Percentiles rank a stretch among this genome's conserved stretches.
Evolutionary conservation across 2,329 filamentous ascomycete genomes (phyloP).

Genomic region (Apiospora arundinis): DNA sequence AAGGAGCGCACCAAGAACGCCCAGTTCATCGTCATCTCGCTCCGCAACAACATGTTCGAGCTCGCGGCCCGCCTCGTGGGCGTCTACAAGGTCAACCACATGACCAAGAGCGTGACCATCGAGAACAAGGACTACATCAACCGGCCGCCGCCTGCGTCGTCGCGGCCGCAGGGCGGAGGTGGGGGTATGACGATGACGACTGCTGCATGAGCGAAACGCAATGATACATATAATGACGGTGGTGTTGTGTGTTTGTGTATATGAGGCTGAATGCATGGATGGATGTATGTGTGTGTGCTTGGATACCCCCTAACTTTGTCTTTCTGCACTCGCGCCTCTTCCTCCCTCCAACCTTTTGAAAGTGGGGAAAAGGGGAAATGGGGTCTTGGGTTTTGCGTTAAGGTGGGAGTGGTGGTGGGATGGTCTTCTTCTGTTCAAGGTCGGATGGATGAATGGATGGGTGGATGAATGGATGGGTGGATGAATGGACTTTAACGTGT

Average conservation of each 20-base stretch:
- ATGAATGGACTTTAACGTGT: not conserved
- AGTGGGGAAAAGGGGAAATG: not conserved
- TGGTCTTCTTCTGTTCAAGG: not conserved
- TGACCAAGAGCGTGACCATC: constrained; percentile 91
- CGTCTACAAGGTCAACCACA: constrained; percentile 99
- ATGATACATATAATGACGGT: not conserved
- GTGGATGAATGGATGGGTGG: too few relatives aligned
- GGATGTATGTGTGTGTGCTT: not conserved
- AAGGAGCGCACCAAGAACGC: constrained; percentile 99
- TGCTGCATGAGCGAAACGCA: not conserved
- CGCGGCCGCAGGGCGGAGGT: not conserved
- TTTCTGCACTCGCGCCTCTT: not conserved
- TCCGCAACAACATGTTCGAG: constrained; percentile 99
- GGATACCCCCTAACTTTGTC: constrained; percentile 15
- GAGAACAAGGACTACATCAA: constrained; percentile 81
- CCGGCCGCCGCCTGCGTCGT: constrained; percentile 25
- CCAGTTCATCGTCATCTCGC: constrained; percentile 97
- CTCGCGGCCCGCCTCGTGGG: constrained; percentile 93
- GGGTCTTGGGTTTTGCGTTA: not conserved
- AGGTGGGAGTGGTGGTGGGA: not conserved
- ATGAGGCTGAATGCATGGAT: not conserved
- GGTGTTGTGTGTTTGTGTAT: not conserved
- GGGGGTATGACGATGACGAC: constrained; percentile 4
- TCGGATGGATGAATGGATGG: not conserved
- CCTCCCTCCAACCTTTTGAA: not conserved